Conservation (phyloP, 495 filamentous ascomycete species). For the Penicillium herquei region DNA sequence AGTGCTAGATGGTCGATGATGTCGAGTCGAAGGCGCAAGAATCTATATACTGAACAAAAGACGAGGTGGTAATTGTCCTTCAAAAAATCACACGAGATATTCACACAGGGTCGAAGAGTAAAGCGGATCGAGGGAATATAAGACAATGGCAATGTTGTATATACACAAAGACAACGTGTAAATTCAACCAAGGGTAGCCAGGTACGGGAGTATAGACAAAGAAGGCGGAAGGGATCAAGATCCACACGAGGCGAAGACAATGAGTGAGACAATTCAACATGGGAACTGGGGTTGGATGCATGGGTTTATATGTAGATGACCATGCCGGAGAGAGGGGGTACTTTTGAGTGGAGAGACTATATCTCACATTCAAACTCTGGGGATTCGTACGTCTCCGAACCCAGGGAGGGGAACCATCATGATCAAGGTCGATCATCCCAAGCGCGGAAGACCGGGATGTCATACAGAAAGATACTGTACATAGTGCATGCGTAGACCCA, state of each 20-base stretch:
- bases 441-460: conserved; percentile 31
- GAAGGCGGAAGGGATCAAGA: conserved; percentile 15
- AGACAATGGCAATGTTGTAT: too few species aligned
- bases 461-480: conserved; percentile 35
- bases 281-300: conserved; percentile 22
- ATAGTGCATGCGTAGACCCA: conserved; percentile 22
- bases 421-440: conserved; percentile 27
- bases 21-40: conserved; percentile 4
- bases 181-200: conserved; percentile 12
- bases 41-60: conserved; percentile 21
- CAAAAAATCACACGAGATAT: conserved; percentile 3
- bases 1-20: conserved; percentile 11
- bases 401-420: conserved; percentile 22
- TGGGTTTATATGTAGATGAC: conserved; percentile 30
- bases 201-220: conserved; percentile 20
- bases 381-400: conserved; percentile 9
- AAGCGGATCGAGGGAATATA: neutral
- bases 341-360: conserved; percentile 13
- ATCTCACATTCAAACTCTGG: conserved; percentile 7
- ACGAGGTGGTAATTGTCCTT: neutral
- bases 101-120: conserved; percentile 7
- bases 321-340: conserved; percentile 11
- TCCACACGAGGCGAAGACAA: conserved; percentile 25
- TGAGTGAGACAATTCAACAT: conserved; percentile 20
- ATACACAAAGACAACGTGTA: neutral